Conservation (phyloP, 108 stramenopile species). For the Nitzschia sp. region DNA sequence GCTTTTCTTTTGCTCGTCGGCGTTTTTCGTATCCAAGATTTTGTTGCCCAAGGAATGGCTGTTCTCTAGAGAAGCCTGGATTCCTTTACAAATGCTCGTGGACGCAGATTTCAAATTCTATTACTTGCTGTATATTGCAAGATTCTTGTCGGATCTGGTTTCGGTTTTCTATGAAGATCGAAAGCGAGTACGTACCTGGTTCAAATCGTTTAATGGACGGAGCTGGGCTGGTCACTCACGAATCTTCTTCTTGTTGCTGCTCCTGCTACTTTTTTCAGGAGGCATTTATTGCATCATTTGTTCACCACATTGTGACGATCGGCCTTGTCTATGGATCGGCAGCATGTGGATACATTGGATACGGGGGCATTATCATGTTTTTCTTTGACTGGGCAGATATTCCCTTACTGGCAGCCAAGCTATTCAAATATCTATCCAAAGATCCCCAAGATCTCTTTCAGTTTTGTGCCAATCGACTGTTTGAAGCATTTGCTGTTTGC, state of each 20-base stretch:
- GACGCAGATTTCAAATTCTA: constrained; percentile 44
- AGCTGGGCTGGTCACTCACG: too few species aligned
- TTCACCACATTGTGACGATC: constrained; percentile 32
- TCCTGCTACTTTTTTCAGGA: constrained; percentile 17
- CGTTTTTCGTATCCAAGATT: constrained; percentile 11
- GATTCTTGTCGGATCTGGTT: constrained; percentile 41
- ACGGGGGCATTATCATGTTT: constrained; percentile 58
- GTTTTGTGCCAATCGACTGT: constrained; percentile 44
- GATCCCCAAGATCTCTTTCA: constrained; percentile 29
- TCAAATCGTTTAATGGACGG: too few species aligned
- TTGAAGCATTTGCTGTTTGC: constrained; percentile 46
- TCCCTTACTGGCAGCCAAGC: constrained; percentile 51
- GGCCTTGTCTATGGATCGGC: constrained; percentile 39
- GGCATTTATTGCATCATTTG: constrained; percentile 23
- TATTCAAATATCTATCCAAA: constrained; percentile 39
- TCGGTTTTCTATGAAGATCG: constrained; percentile 43
- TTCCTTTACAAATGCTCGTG: not conserved
- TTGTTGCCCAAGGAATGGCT: constrained; percentile 26
- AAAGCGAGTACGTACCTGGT: constrained; percentile 24
- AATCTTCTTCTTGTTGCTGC: constrained; percentile 1
- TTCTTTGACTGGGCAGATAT: constrained; percentile 56
- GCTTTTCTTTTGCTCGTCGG: not conserved
- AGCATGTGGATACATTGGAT: constrained; percentile 24
- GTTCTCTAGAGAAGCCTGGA: constrained; percentile 12
- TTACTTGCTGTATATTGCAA: constrained; percentile 47